Conservation (phyloP, 106 monocot species). For the Agapanthus africanus region DNA sequence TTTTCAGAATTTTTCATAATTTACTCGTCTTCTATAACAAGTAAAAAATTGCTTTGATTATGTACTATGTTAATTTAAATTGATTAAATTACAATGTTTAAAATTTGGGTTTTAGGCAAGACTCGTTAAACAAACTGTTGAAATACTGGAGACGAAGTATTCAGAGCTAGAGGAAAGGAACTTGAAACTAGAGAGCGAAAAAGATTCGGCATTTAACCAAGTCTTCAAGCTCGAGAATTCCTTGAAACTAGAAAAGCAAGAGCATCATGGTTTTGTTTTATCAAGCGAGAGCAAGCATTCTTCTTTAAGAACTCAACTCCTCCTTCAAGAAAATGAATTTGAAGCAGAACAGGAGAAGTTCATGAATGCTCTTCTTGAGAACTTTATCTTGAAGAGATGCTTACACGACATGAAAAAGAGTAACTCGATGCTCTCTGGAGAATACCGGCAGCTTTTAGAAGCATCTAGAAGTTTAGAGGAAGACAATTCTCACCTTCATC, state of each 20-base stretch:
- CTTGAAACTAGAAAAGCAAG: slow-evolving; percentile 20
- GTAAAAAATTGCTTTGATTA: too few relatives aligned
- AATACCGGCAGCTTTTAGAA: slow-evolving; percentile 30
- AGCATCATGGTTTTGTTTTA: slow-evolving; percentile 3
- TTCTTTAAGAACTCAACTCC: slow-evolving; percentile 10
- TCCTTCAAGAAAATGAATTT: slow-evolving; percentile 24
- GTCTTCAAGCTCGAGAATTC: slow-evolving; percentile 36
- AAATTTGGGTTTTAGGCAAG: neutral
- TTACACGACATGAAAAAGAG: slow-evolving; percentile 10
- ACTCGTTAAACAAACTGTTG: neutral
- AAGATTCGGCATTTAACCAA: slow-evolving; percentile 16
- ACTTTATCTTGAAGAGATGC: slow-evolving; percentile 17
- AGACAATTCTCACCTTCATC: neutral
- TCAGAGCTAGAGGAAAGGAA: slow-evolving; percentile 30
- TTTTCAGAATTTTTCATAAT: neutral
- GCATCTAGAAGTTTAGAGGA: slow-evolving; percentile 15
- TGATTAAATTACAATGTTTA: neutral
- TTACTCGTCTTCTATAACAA: too few relatives aligned
- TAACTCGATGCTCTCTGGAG: slow-evolving; percentile 23
- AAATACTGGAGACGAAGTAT: slow-evolving; percentile 17
- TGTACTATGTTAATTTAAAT: too few relatives aligned
- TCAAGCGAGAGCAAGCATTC: slow-evolving; percentile 14
- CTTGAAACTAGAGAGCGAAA: slow-evolving; percentile 33
- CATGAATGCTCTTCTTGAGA: slow-evolving; percentile 3
- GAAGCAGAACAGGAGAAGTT: slow-evolving; percentile 14